phyloP scores from a whole-genome alignment of 768 basidiomycete genomes.

The Butyriboletus loyo region DNA sequence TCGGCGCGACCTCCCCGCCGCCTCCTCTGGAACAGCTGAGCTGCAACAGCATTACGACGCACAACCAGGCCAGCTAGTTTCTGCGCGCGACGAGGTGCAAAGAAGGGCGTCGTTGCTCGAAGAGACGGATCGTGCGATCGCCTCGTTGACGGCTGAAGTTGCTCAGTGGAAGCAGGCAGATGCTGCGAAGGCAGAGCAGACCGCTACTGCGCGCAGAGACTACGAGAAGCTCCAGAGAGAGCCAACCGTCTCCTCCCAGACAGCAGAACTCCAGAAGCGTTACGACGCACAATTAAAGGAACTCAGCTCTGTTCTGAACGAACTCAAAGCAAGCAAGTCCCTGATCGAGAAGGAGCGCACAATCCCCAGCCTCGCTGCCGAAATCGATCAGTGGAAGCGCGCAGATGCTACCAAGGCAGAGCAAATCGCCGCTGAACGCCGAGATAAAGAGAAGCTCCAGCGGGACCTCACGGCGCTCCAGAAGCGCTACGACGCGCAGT shows the following conservation, averaged over 20 bases:
- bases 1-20: not conserved
- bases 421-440: not conserved
- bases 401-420: not conserved
- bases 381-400: too few relatives aligned
- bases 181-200: not conserved
- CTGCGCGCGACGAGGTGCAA: not conserved
- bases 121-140: not conserved
- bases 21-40: not conserved
- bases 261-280: not conserved
- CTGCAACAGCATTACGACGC: not conserved
- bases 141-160: not conserved
- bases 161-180: not conserved
- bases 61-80: not conserved
- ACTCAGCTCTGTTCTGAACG: not conserved
- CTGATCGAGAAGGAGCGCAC: too few relatives aligned
- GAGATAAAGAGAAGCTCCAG: not conserved
- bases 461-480: not conserved
- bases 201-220: too few relatives aligned
- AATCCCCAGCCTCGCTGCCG: not conserved
- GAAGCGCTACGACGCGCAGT: not conserved
- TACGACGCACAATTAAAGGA: not conserved
- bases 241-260: not conserved
- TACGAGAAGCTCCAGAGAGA: too few relatives aligned
- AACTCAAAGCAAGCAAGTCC: not conserved
- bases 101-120: not conserved